These are phyloP conservation scores for Magnusiomyces ingens DNA, from an alignment of 1,139 yeast species.

Conservation along the genomic window DNA sequence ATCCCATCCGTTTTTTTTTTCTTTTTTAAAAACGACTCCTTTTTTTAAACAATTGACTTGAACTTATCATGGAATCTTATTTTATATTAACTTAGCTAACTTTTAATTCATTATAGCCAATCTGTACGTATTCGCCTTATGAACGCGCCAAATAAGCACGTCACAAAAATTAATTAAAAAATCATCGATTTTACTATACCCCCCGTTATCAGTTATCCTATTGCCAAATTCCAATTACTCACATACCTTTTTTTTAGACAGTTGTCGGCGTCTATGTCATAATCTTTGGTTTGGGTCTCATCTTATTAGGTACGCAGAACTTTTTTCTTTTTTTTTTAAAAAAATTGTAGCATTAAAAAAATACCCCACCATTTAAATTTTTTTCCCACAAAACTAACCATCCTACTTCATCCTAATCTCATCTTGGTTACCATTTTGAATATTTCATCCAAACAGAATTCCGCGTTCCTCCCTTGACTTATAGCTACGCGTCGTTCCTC, in stretches of 20 bases:
- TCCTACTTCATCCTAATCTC: neutral
- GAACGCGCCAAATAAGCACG: neutral
- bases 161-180: neutral
- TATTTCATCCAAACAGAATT: slow-evolving; percentile 31
- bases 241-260: slow-evolving; percentile 32
- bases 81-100: neutral
- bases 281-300: slow-evolving; percentile 49
- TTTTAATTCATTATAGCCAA: slow-evolving; percentile 18
- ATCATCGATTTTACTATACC: neutral
- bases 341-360: too few species aligned
- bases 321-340: neutral
- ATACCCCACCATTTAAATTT: too few species aligned
- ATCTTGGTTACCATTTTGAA: too few species aligned
- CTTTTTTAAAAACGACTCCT: too few species aligned
- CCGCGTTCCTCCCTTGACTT: slow-evolving; percentile 49
- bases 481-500: slow-evolving; percentile 69
- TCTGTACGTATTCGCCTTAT: slow-evolving; percentile 17
- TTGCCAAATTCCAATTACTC: too few species aligned
- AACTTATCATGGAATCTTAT: too few species aligned
- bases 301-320: slow-evolving; percentile 43
- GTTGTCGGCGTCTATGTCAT: slow-evolving; percentile 51
- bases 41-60: too few species aligned
- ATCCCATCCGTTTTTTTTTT: too few species aligned
- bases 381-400: too few species aligned
- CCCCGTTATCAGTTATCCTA: too few species aligned